Conservation (phyloP, 345 rosid genomes). For the Sonneratia caseolaris region DNA sequence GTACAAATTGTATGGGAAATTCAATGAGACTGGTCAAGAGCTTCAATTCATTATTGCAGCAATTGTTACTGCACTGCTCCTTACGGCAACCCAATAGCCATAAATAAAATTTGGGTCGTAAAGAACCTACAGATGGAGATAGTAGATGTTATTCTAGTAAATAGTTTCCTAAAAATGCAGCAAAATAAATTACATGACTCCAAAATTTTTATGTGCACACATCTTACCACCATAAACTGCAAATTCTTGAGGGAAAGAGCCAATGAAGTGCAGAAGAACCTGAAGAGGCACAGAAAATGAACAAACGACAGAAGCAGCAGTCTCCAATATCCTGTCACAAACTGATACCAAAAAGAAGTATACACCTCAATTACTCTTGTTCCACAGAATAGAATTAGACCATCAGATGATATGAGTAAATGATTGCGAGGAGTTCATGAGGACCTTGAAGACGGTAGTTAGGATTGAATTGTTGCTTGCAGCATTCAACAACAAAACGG, state of each 20-base stretch:
- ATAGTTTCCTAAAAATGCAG: not conserved
- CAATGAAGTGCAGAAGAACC: constrained; percentile 57
- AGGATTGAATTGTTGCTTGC: constrained; percentile 94
- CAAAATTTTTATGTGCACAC: not conserved
- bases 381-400: not conserved
- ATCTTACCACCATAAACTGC: constrained; percentile 70
- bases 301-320: constrained; percentile 48
- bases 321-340: constrained; percentile 50
- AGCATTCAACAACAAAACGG: constrained; percentile 72
- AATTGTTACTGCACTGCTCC: constrained; percentile 15
- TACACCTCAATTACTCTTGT: not conserved
- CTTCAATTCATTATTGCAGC: constrained; percentile 17
- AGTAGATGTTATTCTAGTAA: not conserved
- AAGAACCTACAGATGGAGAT: constrained; percentile 14
- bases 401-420: not conserved
- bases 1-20: constrained; percentile 43
- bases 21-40: constrained; percentile 47
- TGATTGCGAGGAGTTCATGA: constrained; percentile 9
- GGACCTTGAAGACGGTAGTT: constrained; percentile 81
- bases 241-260: constrained; percentile 71
- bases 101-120: constrained; percentile 39
- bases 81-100: constrained; percentile 50
- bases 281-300: constrained; percentile 55
- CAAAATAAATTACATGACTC: not conserved
- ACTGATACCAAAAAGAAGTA: constrained; percentile 24